Percentiles rank a stretch among this genome's conserved stretches.
Conservation (phyloP, 768 basidiomycete genomes). For the Suillus bovinus region DNA sequence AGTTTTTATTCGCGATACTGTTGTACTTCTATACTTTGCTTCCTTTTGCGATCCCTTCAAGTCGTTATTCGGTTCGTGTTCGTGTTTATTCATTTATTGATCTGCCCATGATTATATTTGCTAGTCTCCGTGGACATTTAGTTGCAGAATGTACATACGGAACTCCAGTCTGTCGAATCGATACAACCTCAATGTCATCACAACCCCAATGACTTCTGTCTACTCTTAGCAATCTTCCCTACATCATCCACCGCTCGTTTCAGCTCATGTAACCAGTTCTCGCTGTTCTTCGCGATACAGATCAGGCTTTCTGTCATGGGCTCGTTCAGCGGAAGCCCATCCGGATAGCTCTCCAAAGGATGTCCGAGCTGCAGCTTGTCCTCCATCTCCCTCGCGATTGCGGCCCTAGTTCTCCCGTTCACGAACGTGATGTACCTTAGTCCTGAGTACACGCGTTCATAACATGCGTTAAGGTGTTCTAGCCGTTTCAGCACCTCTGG, state of each 20-base stretch:
- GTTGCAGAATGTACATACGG: slow-evolving; percentile 1
- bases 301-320: slow-evolving; percentile 40
- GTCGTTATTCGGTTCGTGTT: slow-evolving; percentile 7
- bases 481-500: slow-evolving; percentile 76
- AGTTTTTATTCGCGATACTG: slow-evolving; percentile 24
- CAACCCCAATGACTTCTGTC: slow-evolving; percentile 39
- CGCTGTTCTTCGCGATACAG: slow-evolving; percentile 38
- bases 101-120: background rate
- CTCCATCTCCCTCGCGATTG: slow-evolving; percentile 82
- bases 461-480: slow-evolving; percentile 71
- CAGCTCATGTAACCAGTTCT: slow-evolving; percentile 67
- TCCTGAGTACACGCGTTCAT: slow-evolving; percentile 72
- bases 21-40: slow-evolving; percentile 25
- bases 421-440: slow-evolving; percentile 92
- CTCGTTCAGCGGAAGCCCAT: slow-evolving; percentile 28
- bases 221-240: slow-evolving; percentile 73
- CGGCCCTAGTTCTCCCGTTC: slow-evolving; percentile 73
- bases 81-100: background rate
- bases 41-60: background rate
- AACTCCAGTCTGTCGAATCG: background rate
- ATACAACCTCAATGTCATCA: background rate
- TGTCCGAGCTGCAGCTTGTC: slow-evolving; percentile 53
- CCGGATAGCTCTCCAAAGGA: slow-evolving; percentile 40
- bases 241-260: slow-evolving; percentile 73
- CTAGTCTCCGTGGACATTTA: background rate